Evolutionary conservation across 2,329 filamentous ascomycete species (phyloP).

Genomic region (Paracoccidioides brasiliensis): DNA sequence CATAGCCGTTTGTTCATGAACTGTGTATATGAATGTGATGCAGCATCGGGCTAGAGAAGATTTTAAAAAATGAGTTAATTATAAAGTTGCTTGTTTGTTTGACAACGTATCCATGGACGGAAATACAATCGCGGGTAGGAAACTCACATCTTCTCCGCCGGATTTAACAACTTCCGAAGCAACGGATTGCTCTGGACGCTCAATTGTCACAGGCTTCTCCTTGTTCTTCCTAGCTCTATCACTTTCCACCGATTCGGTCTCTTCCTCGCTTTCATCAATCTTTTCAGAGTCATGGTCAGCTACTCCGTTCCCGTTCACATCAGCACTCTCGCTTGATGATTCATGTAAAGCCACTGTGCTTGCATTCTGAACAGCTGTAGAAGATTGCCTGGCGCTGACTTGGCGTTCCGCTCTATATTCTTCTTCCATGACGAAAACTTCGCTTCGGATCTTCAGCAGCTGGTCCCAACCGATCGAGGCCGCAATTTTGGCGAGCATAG

Average conservation of each 20-base stretch:
- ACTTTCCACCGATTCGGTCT: slow-evolving; percentile 20
- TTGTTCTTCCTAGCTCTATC: slow-evolving; percentile 17
- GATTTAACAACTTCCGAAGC: slow-evolving; percentile 65
- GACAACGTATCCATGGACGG: neutral
- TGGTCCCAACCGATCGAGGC: slow-evolving; percentile 97
- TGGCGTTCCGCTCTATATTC: slow-evolving; percentile 74
- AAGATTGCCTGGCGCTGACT: slow-evolving; percentile 29
- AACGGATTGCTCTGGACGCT: slow-evolving; percentile 68
- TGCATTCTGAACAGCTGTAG: slow-evolving; percentile 50
- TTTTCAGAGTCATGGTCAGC: slow-evolving; percentile 15
- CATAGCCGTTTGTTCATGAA: slow-evolving; percentile 96
- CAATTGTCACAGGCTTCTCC: slow-evolving; percentile 37
- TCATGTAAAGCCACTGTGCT: slow-evolving; percentile 68
- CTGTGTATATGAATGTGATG: slow-evolving; percentile 66
- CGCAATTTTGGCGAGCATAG: slow-evolving; percentile 86
- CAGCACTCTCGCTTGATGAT: slow-evolving; percentile 40
- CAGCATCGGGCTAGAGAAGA: slow-evolving; percentile 42
- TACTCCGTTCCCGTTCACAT: slow-evolving; percentile 23
- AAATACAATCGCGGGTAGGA: neutral
- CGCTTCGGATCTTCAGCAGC: slow-evolving; percentile 82
- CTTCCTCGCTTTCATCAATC: slow-evolving; percentile 15
- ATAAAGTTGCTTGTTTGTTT: neutral
- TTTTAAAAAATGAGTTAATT: neutral
- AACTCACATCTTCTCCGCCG: slow-evolving; percentile 55
- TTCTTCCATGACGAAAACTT: slow-evolving; percentile 99